phyloP scores from a whole-genome alignment of 768 basidiomycete species.

The Naematelia encephala region DNA sequence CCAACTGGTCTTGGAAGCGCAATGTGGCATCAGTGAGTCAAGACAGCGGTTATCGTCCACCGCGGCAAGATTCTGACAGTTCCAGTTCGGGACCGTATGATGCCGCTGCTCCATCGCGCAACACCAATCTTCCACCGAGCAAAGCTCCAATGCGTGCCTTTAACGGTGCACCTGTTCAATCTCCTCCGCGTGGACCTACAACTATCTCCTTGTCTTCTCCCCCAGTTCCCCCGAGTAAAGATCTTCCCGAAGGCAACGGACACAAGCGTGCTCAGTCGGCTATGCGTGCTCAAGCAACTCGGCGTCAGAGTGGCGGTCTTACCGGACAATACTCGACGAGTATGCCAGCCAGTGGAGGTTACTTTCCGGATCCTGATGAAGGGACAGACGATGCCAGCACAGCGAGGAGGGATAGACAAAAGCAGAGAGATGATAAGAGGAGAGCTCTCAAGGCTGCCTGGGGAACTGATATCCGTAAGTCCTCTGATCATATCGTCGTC shows the following conservation, averaged over 20 bases:
- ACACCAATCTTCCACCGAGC: conserved; percentile 29
- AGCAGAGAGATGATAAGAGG: conserved; percentile 45
- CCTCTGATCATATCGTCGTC: background rate
- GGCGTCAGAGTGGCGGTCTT: conserved; percentile 38
- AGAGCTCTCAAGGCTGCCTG: conserved; percentile 49
- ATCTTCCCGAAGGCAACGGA: conserved; percentile 2
- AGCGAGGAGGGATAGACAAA: conserved; percentile 38
- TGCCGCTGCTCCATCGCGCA: conserved; percentile 48
- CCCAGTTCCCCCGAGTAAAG: conserved; percentile 21
- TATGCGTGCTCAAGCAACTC: conserved; percentile 3
- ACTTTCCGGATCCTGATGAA: conserved; percentile 36
- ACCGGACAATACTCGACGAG: conserved; percentile 49
- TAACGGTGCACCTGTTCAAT: conserved; percentile 19
- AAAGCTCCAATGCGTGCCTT: conserved; percentile 50
- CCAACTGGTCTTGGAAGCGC: conserved; percentile 48
- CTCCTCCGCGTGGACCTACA: conserved; percentile 25
- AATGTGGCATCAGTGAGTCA: conserved; percentile 49
- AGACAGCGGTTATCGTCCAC: background rate
- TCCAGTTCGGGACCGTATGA: conserved; percentile 48
- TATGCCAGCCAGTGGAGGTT: conserved; percentile 47
- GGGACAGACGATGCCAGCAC: conserved; percentile 32
- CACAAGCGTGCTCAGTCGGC: conserved; percentile 6
- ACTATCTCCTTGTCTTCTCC: conserved; percentile 31
- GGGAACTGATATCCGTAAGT: conserved; percentile 50
- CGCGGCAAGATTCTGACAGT: conserved; percentile 12